Base-by-base conservation (phyloP, 2,329 filamentous ascomycete species). In the Paecilomyces variotii region DNA sequence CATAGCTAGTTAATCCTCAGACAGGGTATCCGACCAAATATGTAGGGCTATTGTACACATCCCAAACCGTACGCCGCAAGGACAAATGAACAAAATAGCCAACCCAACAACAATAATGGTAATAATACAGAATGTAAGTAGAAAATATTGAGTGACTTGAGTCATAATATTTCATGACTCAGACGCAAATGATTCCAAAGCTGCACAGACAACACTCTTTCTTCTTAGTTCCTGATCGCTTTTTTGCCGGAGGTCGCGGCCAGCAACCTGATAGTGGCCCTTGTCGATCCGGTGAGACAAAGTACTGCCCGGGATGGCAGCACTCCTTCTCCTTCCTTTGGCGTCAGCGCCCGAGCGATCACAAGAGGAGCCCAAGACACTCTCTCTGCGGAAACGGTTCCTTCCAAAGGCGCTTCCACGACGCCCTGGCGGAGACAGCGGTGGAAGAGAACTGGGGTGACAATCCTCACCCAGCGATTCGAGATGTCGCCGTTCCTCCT, bases 121-220 rank as follows among this genome's bases (percentile, higher is more conserved):
- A 39, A n/a, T 39, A 39, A 45, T 45, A 45, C n/a, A 45, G 39
- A 45, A 45, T 24, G 12, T 45, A 45, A 45, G 39, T 45, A 19
- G n/a, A 19, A 2, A 45, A 45, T 39, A n/a, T 19, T 19, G 19
- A 12, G 14, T 19, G 12, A 19, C 30, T 45, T 4, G 39, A 45
- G 39, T 45, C 39, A 45, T 27, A 5, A 19, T 27, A 5, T 30
- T 34, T 35, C 50, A 50, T 2, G 56, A 30, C 19, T 62, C 56
- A 28, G 54, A 50, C 27, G 57, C 67, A 60, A 74, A 68, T 12
- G 71, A 73, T 9, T 72, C 72, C 63, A 75, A 62, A 49, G 72
- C 72, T 11, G 72, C 71, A 64, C 68, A 74, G 7, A 75, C 73
- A 49, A 75, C 62, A 56, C 73, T 75, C 65, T 71, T 74, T 56